Percentiles rank a stretch among this genome's conserved stretches.
Conservation (phyloP, 108 stramenopile genomes). For the Pseudonitzschia pungens region DNA sequence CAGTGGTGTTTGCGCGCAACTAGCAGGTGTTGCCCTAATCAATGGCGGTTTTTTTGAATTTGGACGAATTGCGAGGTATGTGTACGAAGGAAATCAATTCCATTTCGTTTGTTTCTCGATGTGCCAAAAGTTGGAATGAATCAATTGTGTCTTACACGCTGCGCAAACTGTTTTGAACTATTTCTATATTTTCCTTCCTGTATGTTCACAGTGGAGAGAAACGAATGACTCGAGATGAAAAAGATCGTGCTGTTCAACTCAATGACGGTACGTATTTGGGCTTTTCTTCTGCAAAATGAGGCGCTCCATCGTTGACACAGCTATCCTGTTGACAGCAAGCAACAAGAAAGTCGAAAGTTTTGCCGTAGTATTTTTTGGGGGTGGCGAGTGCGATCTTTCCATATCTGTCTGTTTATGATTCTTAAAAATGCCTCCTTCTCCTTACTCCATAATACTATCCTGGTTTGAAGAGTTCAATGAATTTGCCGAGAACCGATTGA, state of each 20-base stretch:
- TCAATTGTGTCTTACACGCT: not conserved
- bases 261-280: slow-evolving; percentile 1
- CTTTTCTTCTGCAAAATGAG: too few species aligned
- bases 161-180: not conserved
- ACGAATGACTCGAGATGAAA: slow-evolving; percentile 57
- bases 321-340: too few species aligned
- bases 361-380: too few species aligned
- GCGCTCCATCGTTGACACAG: too few species aligned
- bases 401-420: not conserved
- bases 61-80: slow-evolving; percentile 58
- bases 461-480: slow-evolving; percentile 60
- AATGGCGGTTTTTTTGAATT: slow-evolving; percentile 72
- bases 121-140: not conserved
- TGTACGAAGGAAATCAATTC: slow-evolving; percentile 23
- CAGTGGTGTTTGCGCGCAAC: slow-evolving; percentile 49
- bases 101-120: not conserved
- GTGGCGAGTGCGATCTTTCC: too few species aligned
- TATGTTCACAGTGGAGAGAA: slow-evolving; percentile 42
- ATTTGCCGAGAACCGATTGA: slow-evolving; percentile 67
- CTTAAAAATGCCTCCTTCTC: not conserved
- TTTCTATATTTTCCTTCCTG: not conserved
- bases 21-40: slow-evolving; percentile 75
- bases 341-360: too few species aligned
- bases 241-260: slow-evolving; percentile 53
- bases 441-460: too few species aligned